These are phyloP conservation scores for Yamadazyma sp. DNA, from an alignment of 805 yeast genomes.

Conservation along the genomic window DNA sequence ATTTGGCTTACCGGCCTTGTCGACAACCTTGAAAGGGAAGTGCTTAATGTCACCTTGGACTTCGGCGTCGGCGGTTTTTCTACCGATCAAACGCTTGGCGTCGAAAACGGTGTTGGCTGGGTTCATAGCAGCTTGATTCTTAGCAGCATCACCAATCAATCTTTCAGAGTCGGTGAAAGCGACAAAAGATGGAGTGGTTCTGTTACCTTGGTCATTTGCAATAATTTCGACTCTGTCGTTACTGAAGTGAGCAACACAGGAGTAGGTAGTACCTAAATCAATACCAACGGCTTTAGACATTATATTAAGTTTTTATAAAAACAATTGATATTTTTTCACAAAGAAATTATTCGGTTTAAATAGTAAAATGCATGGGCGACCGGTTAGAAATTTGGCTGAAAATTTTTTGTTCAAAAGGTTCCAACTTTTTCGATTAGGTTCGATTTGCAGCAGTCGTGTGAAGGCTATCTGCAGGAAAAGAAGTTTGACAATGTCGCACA, in stretches of 20 bases:
- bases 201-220: conserved; percentile 98
- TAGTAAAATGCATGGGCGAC: conserved; percentile 9
- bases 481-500: no score
- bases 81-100: conserved; percentile 92
- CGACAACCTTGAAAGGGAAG: conserved; percentile 81
- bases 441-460: conserved; percentile 7
- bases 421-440: conserved; percentile 7
- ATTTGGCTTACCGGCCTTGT: conserved; percentile 76
- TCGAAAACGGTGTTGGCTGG: conserved; percentile 90
- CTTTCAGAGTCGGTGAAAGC: conserved; percentile 94
- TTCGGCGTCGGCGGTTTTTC: conserved; percentile 79
- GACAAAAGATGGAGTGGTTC: conserved; percentile 95
- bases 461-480: no score
- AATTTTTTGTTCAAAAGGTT: conserved; percentile 11
- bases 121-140: conserved; percentile 96
- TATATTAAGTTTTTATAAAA: neutral
- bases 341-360: conserved; percentile 4
- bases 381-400: conserved; percentile 8
- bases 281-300: conserved; percentile 76
- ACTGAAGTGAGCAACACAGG: conserved; percentile 94
- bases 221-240: conserved; percentile 93
- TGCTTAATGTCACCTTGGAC: conserved; percentile 62
- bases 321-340: neutral
- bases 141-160: conserved; percentile 95
- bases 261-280: conserved; percentile 92